Evolutionary conservation across 2,329 filamentous ascomycete species (phyloP).

Genomic region (Claviceps fusiformis): DNA sequence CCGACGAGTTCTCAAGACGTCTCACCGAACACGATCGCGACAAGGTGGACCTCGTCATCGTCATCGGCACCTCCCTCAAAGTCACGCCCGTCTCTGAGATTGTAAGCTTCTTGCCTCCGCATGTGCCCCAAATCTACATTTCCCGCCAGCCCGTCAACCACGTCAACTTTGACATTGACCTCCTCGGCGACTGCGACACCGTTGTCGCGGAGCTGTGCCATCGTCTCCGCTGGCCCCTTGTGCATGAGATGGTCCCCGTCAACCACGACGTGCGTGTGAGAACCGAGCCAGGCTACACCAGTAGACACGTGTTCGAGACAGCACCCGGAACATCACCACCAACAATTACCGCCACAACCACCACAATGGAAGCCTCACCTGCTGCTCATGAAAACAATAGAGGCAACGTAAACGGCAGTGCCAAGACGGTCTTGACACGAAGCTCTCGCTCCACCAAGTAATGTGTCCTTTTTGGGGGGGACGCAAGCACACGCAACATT

Average conservation of each 20-base stretch:
- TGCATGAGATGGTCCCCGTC: constrained; percentile 71
- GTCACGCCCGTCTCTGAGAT: constrained; percentile 92
- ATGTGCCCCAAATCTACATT: constrained; percentile 83
- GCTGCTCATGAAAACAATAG: no score
- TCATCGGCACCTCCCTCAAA: constrained; percentile 92
- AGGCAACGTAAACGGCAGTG: no score
- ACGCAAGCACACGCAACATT: no score
- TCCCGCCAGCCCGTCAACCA: constrained; percentile 73
- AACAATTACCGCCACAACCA: background rate
- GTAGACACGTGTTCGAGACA: constrained; percentile 24
- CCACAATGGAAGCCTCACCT: no score
- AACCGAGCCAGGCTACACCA: constrained; percentile 19
- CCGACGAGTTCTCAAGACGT: constrained; percentile 67
- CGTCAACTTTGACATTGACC: constrained; percentile 90
- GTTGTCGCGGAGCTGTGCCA: constrained; percentile 78
- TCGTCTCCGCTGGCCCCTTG: constrained; percentile 64
- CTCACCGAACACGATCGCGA: constrained; percentile 71
- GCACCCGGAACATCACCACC: background rate
- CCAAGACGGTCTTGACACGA: no score
- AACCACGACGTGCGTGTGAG: constrained; percentile 47
- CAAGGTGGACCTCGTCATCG: constrained; percentile 75
- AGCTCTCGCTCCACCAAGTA: background rate
- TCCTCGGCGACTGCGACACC: constrained; percentile 89
- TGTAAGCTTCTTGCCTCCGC: constrained; percentile 61
- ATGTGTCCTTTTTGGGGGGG: no score